Percentiles rank a stretch among this genome's conserved stretches.
phyloP scores from a whole-genome alignment of 257 asterid genomes.

The Solanum piurae region DNA sequence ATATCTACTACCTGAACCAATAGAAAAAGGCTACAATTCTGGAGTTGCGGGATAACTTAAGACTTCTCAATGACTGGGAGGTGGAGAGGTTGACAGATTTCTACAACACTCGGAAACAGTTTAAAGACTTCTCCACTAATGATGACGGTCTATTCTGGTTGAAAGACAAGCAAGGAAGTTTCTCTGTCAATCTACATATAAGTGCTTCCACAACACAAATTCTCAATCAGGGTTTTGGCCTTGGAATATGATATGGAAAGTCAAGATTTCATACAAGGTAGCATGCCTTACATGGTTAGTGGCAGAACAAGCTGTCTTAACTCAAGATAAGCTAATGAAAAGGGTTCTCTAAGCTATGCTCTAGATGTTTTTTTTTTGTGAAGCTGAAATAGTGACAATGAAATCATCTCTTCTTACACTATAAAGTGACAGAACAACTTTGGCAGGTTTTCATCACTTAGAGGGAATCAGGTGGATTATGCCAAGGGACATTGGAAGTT shows the following conservation, averaged over 20 bases:
- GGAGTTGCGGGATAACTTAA: background rate
- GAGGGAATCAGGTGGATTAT: background rate
- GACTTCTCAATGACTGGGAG: background rate
- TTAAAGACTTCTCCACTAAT: background rate
- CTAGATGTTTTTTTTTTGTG: background rate
- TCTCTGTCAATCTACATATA: background rate
- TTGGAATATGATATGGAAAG: background rate
- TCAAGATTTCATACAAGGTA: background rate
- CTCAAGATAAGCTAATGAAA: background rate
- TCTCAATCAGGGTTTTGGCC: background rate
- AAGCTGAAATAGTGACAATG: background rate
- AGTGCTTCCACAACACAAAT: background rate
- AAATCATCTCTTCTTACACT: background rate
- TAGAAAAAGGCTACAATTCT: background rate
- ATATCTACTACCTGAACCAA: background rate
- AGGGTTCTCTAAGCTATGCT: background rate
- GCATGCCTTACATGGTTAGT: background rate
- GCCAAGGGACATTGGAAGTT: background rate
- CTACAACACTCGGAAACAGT: background rate
- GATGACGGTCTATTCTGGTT: background rate
- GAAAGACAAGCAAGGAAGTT: background rate
- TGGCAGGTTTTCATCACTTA: background rate
- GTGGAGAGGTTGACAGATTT: background rate
- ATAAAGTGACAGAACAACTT: background rate
- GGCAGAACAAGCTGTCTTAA: background rate